These are phyloP conservation scores for Globisporangium megalacanthum DNA, from an alignment of 352 stramenopile species.

Conservation along the genomic window DNA sequence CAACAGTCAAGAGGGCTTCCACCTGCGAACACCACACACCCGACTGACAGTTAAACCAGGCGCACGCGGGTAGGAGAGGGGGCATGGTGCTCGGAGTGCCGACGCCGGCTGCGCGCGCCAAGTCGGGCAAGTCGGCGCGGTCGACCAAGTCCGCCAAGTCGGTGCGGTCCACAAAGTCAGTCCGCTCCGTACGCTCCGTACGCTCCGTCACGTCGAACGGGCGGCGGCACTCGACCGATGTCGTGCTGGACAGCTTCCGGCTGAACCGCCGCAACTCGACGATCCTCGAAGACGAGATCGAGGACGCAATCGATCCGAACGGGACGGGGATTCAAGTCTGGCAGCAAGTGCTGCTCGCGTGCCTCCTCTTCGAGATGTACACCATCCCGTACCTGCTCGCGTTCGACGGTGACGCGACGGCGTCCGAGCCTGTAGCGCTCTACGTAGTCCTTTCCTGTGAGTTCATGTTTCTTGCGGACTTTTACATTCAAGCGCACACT, in stretches of 20 bases:
- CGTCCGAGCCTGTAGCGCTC: slow-evolving; percentile 13
- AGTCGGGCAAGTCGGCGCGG: not conserved
- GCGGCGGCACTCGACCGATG: slow-evolving; percentile 4
- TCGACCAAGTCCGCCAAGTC: slow-evolving; percentile 2
- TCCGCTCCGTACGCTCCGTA: not conserved
- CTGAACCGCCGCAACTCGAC: slow-evolving; percentile 5
- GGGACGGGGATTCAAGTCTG: slow-evolving; percentile 38
- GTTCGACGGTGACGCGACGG: slow-evolving; percentile 26
- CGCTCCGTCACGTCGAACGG: slow-evolving; percentile 1
- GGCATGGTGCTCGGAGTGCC: not conserved
- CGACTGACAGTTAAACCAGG: too few species aligned
- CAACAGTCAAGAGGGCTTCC: too few species aligned
- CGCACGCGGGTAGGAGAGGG: too few species aligned
- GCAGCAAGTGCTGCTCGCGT: slow-evolving; percentile 49
- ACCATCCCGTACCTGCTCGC: slow-evolving; percentile 46
- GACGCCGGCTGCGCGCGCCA: not conserved
- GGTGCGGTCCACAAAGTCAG: not conserved
- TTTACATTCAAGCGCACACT: slow-evolving; percentile 49
- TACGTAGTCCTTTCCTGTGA: slow-evolving; percentile 29
- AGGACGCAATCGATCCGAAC: slow-evolving; percentile 32
- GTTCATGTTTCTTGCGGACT: slow-evolving; percentile 42
- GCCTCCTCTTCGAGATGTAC: slow-evolving; percentile 50
- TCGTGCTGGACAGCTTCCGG: slow-evolving; percentile 9
- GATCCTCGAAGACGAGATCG: slow-evolving; percentile 15
- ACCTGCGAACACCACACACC: too few species aligned